Percentiles rank a stretch among this genome's conserved stretches.
These are phyloP conservation scores for Taiozyma sp. DNA, from an alignment of 1,139 yeast species.

Conservation along the genomic window DNA sequence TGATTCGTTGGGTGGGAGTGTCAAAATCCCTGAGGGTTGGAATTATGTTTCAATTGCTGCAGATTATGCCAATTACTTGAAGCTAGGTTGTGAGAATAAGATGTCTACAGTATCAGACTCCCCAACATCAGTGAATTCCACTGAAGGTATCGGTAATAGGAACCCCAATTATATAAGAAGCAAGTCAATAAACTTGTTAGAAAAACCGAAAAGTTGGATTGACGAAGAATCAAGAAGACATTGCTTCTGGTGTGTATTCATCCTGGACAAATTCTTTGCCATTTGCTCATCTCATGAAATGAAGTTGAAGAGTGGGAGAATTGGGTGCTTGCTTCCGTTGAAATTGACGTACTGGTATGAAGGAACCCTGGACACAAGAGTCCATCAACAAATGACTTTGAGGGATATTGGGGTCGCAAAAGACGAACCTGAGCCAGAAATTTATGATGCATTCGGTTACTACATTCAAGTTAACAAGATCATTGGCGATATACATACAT, in stretches of 20 bases:
- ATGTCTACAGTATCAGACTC: constrained; percentile 11
- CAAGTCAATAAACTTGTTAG: constrained; percentile 13
- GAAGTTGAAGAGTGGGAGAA: constrained; percentile 13
- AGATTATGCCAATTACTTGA: constrained; percentile 20
- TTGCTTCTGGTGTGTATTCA: constrained; percentile 21
- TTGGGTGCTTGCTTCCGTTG: constrained; percentile 14
- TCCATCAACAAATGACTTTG: constrained; percentile 4
- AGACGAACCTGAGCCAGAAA: not conserved
- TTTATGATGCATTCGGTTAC: constrained; percentile 18
- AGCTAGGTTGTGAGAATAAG: constrained; percentile 14
- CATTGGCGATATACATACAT: constrained; percentile 19
- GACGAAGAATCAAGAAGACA: constrained; percentile 22
- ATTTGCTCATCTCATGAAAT: constrained; percentile 20
- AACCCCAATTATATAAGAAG: constrained; percentile 14
- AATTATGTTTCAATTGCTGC: constrained; percentile 22
- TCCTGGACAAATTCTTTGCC: constrained; percentile 19
- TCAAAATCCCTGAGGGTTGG: constrained; percentile 22
- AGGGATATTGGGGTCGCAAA: not conserved
- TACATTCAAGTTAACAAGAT: constrained; percentile 17
- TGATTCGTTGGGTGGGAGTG: constrained; percentile 17
- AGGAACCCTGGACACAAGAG: not conserved
- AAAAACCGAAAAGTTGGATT: constrained; percentile 15
- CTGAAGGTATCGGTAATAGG: constrained; percentile 9
- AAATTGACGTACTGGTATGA: constrained; percentile 12
- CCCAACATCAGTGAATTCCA: constrained; percentile 14